Evolutionary conservation across 2,329 filamentous ascomycete species (phyloP).

Genomic region (Penicillium hordei): DNA sequence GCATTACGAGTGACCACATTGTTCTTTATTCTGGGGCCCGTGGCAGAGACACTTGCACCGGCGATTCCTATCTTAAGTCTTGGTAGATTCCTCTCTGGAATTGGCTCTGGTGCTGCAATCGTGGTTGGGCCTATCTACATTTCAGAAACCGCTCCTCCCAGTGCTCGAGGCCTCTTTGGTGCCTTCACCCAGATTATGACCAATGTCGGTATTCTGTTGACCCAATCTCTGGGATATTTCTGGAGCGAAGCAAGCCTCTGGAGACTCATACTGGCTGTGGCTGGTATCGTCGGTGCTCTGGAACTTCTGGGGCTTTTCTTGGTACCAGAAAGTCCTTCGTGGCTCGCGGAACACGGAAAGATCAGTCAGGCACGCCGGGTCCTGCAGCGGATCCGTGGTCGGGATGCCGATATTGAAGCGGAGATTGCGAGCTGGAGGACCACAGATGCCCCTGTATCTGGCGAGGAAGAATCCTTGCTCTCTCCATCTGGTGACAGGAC

Average conservation of each 20-base stretch:
- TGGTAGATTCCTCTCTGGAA: conserved; percentile 75
- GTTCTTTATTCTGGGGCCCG: conserved; percentile 73
- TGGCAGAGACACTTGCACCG: conserved; percentile 70
- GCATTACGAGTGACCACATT: conserved; percentile 75
- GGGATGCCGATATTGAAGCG: conserved; percentile 65
- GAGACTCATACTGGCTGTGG: conserved; percentile 77
- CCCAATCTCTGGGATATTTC: conserved; percentile 85
- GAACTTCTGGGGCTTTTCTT: conserved; percentile 71
- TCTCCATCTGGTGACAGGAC: conserved; percentile 58
- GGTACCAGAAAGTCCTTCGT: conserved; percentile 85
- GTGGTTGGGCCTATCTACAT: conserved; percentile 95
- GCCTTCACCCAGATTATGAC: conserved; percentile 86
- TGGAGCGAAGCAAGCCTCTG: conserved; percentile 76
- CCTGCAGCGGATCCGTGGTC: conserved; percentile 74
- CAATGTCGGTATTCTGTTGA: conserved; percentile 82
- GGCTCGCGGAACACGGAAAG: conserved; percentile 70
- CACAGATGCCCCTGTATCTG: conserved; percentile 31
- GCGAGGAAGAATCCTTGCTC: conserved; percentile 72
- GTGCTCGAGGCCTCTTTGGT: conserved; percentile 74
- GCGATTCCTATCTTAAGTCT: conserved; percentile 67
- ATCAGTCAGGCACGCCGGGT: conserved; percentile 62
- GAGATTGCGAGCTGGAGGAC: conserved; percentile 66
- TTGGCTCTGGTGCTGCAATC: conserved; percentile 83
- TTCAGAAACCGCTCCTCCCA: conserved; percentile 79
- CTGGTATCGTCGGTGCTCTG: conserved; percentile 64